phyloP scores from a whole-genome alignment of 495 filamentous ascomycete species.

The Penicillium turbatum region DNA sequence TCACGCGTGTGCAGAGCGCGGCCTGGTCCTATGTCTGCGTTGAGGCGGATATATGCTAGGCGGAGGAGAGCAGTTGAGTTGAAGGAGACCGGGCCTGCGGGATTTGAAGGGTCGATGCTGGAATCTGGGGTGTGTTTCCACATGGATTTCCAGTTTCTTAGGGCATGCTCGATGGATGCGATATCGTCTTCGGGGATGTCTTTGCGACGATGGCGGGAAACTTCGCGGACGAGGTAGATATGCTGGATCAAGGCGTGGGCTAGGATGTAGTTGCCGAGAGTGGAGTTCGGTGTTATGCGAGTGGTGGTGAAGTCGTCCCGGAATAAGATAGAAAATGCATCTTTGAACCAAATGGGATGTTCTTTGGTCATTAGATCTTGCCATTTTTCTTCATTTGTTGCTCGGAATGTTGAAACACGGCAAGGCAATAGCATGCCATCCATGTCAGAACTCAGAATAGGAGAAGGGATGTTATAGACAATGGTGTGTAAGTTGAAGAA shows the following conservation, averaged over 20 bases:
- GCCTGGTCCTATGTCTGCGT: slow-evolving; percentile 21
- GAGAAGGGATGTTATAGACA: slow-evolving; percentile 31
- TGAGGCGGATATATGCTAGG: slow-evolving; percentile 37
- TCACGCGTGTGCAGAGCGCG: slow-evolving; percentile 32
- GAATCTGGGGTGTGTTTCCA: slow-evolving; percentile 28
- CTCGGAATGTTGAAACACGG: background rate
- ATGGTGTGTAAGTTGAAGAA: slow-evolving; percentile 33
- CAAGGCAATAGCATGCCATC: background rate
- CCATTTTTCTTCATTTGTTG: slow-evolving; percentile 21
- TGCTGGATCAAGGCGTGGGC: slow-evolving; percentile 34
- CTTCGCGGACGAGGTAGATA: slow-evolving; percentile 26
- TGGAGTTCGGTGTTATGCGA: slow-evolving; percentile 7
- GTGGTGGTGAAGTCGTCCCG: background rate
- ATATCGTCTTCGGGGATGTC: slow-evolving; percentile 37
- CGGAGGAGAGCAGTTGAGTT: slow-evolving; percentile 36
- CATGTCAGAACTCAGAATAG: slow-evolving; percentile 29
- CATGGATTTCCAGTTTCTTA: slow-evolving; percentile 22
- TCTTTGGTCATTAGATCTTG: background rate
- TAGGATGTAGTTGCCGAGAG: slow-evolving; percentile 30
- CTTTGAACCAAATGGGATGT: background rate
- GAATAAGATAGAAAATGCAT: background rate
- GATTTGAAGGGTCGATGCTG: slow-evolving; percentile 20
- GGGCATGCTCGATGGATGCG: slow-evolving; percentile 46
- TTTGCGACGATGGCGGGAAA: background rate
- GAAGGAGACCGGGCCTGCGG: slow-evolving; percentile 30